Conservation (phyloP, 108 stramenopile genomes). For the Cyclotella distinguenda region DNA sequence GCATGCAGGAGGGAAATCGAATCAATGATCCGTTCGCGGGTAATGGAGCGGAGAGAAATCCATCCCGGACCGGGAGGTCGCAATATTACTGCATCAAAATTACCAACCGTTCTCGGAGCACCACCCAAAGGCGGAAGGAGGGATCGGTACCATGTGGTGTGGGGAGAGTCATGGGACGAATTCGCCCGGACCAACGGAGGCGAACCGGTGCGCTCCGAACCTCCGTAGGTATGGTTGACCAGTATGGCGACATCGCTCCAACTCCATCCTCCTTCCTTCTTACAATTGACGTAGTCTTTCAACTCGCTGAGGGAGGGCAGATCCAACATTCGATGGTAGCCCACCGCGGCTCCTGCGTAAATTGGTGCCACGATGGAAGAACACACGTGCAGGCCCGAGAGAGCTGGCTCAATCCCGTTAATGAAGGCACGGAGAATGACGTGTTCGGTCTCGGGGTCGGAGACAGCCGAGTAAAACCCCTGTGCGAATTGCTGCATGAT, state of each 20-base stretch:
- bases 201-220: not conserved
- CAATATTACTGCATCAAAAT: constrained; percentile 11
- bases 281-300: constrained; percentile 12
- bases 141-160: constrained; percentile 5
- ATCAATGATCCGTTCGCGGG: constrained; percentile 18
- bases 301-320: not conserved
- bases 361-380: constrained; percentile 1
- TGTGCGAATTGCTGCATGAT: constrained; percentile 24
- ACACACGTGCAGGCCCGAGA: constrained; percentile 15
- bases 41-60: constrained; percentile 23
- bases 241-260: not conserved
- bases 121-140: not conserved
- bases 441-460: not conserved
- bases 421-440: constrained; percentile 10
- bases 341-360: constrained; percentile 1
- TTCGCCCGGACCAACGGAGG: constrained; percentile 7
- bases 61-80: constrained; percentile 18
- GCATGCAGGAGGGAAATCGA: constrained; percentile 10
- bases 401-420: not conserved
- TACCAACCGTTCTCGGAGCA: not conserved
- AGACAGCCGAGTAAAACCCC: constrained; percentile 21
- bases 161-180: not conserved
- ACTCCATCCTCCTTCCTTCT: constrained; percentile 14
- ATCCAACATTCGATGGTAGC: constrained; percentile 11
- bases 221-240: not conserved